Conservation (phyloP, 352 stramenopile genomes). For the Pythium apleroticum region DNA sequence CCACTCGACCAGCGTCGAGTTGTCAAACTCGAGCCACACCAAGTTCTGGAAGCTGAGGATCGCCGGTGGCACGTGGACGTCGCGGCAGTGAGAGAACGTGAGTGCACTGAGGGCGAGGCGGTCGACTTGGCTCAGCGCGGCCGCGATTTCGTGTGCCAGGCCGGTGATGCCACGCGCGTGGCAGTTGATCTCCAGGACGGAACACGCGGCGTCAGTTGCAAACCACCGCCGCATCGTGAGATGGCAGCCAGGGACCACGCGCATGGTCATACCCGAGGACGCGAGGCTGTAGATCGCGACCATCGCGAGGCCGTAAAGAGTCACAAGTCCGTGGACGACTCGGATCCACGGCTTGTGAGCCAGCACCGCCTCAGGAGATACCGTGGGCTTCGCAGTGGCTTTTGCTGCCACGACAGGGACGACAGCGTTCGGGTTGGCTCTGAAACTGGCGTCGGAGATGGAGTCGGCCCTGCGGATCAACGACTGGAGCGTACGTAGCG, state of each 20-base stretch:
- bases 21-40: background rate
- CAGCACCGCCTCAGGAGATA: background rate
- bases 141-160: background rate
- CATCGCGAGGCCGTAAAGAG: background rate
- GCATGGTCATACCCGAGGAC: background rate
- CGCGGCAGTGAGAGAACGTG: background rate
- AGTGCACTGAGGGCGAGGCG: background rate
- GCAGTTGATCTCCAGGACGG: conserved; percentile 15
- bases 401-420: background rate
- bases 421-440: background rate
- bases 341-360: background rate
- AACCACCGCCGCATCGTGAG: conserved; percentile 11
- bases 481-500: conserved; percentile 9
- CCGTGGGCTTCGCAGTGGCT: background rate
- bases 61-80: background rate
- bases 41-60: background rate
- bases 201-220: background rate
- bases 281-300: background rate
- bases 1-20: conserved; percentile 1
- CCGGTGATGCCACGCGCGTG: background rate
- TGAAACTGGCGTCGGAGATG: background rate
- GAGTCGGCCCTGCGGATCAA: background rate
- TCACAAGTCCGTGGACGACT: background rate
- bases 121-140: background rate
- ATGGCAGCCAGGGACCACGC: background rate